Evolutionary conservation across 2,329 filamentous ascomycete genomes (phyloP).

Genomic region (Westerdykella sp.): DNA sequence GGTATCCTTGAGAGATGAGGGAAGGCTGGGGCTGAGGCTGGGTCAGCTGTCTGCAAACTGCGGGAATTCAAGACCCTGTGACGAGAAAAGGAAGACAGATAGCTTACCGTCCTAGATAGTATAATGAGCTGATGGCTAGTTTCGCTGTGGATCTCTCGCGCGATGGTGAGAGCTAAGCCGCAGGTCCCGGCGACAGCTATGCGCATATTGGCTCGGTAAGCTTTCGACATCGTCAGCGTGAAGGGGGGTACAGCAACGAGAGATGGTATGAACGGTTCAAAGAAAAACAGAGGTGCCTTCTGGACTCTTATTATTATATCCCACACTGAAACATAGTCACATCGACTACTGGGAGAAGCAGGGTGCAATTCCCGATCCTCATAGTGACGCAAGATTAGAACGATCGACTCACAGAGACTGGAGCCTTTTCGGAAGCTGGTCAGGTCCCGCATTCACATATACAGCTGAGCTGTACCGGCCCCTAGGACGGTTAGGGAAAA

Average conservation of each 20-base stretch:
- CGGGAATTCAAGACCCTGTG: not conserved
- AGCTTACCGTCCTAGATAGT: constrained; percentile 58
- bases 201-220: constrained; percentile 45
- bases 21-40: constrained; percentile 48
- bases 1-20: constrained; percentile 53
- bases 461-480: constrained; percentile 7
- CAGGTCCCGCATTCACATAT: constrained; percentile 8
- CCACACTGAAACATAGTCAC: constrained; percentile 10
- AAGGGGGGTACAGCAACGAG: too few relatives aligned
- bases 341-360: constrained; percentile 5
- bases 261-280: too few relatives aligned
- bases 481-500: constrained; percentile 8
- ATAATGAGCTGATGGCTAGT: constrained; percentile 64
- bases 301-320: too few relatives aligned
- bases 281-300: too few relatives aligned
- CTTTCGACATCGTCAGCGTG: not conserved
- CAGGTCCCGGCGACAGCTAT: constrained; percentile 58
- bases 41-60: constrained; percentile 7
- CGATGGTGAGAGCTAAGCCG: constrained; percentile 53
- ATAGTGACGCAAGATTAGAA: constrained; percentile 11
- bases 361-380: constrained; percentile 7
- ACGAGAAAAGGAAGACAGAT: not conserved
- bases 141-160: constrained; percentile 52
- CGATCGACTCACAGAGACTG: constrained; percentile 27
- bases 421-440: constrained; percentile 15